Conservation (phyloP, 2,329 filamentous ascomycete species). For the Paecilomyces niveus region DNA sequence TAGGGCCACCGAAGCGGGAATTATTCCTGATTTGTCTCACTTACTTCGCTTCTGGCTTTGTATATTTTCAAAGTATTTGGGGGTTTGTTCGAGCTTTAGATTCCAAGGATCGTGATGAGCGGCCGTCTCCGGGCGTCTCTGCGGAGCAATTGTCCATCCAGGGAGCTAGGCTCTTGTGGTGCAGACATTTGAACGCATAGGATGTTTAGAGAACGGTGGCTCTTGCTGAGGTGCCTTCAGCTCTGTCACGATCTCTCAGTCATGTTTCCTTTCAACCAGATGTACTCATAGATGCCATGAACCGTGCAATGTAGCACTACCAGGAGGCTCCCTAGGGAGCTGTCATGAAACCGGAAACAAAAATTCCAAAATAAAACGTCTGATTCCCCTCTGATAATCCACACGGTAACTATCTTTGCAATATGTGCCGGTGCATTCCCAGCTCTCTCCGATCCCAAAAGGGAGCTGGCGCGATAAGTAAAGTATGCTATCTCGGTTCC, state of each 20-base stretch:
- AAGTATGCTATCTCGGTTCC: background rate
- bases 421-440: too few relatives aligned
- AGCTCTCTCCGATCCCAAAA: background rate
- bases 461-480: background rate
- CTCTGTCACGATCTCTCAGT: background rate
- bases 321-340: background rate
- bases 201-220: background rate
- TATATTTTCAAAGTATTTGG: conserved; percentile 9
- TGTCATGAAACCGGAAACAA: conserved; percentile 2
- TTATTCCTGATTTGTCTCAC: background rate
- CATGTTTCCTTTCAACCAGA: conserved; percentile 4
- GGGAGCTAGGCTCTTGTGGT: background rate
- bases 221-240: background rate
- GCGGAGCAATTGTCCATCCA: background rate
- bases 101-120: background rate
- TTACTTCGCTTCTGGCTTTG: conserved; percentile 13
- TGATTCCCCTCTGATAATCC: background rate
- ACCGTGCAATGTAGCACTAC: background rate
- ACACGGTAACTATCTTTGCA: background rate
- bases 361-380: background rate
- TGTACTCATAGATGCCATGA: conserved; percentile 21
- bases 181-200: conserved; percentile 1
- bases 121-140: background rate
- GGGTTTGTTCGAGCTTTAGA: background rate
- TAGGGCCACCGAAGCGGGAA: background rate